Percentiles rank a stretch among this genome's conserved stretches.
Conservation (phyloP, 2,329 filamentous ascomycete species). For the Davidsoniella eucalypti region DNA sequence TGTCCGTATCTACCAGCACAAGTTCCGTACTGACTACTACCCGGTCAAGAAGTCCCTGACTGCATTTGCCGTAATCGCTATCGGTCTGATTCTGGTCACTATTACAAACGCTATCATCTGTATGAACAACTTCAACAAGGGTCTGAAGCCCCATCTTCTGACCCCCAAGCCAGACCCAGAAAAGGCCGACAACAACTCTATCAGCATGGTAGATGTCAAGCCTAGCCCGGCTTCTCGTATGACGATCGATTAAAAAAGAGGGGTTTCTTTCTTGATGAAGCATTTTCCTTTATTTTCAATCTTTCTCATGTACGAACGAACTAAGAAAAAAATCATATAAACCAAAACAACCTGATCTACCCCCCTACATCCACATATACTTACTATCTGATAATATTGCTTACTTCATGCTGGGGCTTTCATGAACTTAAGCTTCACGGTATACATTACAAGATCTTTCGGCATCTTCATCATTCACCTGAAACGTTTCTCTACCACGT, state of each 20-base stretch:
- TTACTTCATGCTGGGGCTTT: not conserved
- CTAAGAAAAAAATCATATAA: not conserved
- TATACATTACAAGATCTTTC: not conserved
- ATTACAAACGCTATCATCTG: constrained; percentile 77
- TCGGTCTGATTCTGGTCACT: constrained; percentile 73
- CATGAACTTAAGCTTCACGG: too few species aligned
- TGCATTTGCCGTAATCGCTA: constrained; percentile 84
- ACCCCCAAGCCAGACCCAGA: constrained; percentile 32
- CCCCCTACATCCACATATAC: not conserved
- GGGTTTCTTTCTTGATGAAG: too few species aligned
- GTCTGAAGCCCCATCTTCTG: constrained; percentile 73
- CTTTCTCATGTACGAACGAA: constrained; percentile 9
- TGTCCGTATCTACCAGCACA: constrained; percentile 73
- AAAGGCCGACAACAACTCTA: constrained; percentile 39
- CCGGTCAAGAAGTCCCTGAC: constrained; percentile 76
- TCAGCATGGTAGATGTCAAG: constrained; percentile 41
- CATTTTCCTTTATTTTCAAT: not conserved
- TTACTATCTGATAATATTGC: not conserved
- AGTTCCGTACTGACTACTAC: constrained; percentile 43
- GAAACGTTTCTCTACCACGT: not conserved
- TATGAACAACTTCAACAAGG: constrained; percentile 78
- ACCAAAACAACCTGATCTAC: not conserved
- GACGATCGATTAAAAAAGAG: constrained; percentile 38
- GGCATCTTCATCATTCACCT: not conserved
- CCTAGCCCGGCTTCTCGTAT: constrained; percentile 37